Evolutionary conservation across 495 filamentous ascomycete species (phyloP), one percentile per base, ranked within the genome.

Genomic region (Talaromyces adpressus): DNA sequence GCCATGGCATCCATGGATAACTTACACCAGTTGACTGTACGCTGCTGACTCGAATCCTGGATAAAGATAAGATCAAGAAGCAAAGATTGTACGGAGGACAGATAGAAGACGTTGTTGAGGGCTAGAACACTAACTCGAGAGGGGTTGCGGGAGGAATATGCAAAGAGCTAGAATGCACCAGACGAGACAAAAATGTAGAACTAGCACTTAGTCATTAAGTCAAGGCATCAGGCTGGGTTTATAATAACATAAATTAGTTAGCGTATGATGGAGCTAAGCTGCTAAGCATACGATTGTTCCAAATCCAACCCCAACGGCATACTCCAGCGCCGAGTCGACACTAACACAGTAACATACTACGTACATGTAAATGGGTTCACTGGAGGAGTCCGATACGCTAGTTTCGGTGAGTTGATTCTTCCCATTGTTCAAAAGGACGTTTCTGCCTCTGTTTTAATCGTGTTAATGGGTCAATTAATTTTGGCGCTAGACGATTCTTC

Each of bases 311-410:
- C 45, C 45, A 49, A 20, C 45, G n/a, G 45, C 45, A 20, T 49
- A 49, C 45, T 20, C 45, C 45, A 49, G 16, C 6, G 45, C 45
- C 30, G 25, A 59, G 45, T 20, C 30, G 14, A 59, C n/a, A 49
- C 45, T 20, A 49, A 49, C 7, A 20, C n/a, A 49, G 32, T 2
- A n/a, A n/a, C n/a, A 9, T 30, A 7, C 29, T 30, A 12, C 7
- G 29, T 30, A 18, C n/a, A n/a, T n/a, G n/a, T n/a, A 6, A 11
- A 41, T 41, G 45, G 45, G 45, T 49, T 59, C 30, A 59, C 56
- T 59, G 57, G 57, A 36, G 57, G 30, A 59, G 57, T 36, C 57
- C 57, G 30, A 59, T 59, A 59, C 57, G 57, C 57, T 59, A 59
- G 30, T 16, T n/a, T 32, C 20, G 57, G 57, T 59, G 57, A 34